A percentile compares a stretch with the other conserved stretches of the same genome.
These are phyloP conservation scores for Malassezia psittaci DNA, from an alignment of 1,284 basidiomycete species.

Conservation along the genomic window DNA sequence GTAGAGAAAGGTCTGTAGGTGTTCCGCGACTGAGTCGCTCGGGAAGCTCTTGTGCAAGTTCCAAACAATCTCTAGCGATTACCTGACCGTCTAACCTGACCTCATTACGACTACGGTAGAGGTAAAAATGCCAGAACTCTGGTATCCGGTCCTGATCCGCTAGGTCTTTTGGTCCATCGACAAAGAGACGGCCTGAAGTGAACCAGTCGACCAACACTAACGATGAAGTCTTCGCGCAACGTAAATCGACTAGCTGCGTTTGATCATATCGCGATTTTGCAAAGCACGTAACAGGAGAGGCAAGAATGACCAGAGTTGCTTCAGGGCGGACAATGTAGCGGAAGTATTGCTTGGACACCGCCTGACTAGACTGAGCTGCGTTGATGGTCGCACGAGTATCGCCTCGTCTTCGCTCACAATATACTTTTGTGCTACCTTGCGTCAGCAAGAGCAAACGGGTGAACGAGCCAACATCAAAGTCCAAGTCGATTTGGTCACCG, in stretches of 20 bases:
- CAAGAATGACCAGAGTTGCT: slow-evolving; percentile 32
- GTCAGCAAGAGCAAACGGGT: slow-evolving; percentile 63
- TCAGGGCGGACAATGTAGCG: slow-evolving; percentile 24
- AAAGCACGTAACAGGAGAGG: slow-evolving; percentile 44
- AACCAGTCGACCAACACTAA: slow-evolving; percentile 43
- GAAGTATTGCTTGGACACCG: slow-evolving; percentile 12
- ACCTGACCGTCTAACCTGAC: slow-evolving; percentile 59
- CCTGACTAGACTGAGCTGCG: background rate
- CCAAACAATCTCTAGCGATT: slow-evolving; percentile 64
- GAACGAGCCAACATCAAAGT: slow-evolving; percentile 56
- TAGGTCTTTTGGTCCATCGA: slow-evolving; percentile 8
- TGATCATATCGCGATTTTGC: slow-evolving; percentile 32
- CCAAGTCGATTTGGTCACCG: slow-evolving; percentile 65
- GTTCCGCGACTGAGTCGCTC: background rate
- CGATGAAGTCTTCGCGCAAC: slow-evolving; percentile 20
- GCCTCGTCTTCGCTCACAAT: slow-evolving; percentile 5
- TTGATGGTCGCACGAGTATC: background rate
- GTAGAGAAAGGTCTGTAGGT: slow-evolving; percentile 52
- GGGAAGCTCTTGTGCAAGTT: slow-evolving; percentile 56
- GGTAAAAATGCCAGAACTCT: slow-evolving; percentile 79
- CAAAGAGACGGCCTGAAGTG: slow-evolving; percentile 31
- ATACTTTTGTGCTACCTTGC: slow-evolving; percentile 57
- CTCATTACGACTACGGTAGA: slow-evolving; percentile 77
- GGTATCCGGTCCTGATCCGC: slow-evolving; percentile 52
- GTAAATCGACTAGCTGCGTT: slow-evolving; percentile 37